Percentiles rank a stretch among this genome's conserved stretches.
Evolutionary conservation across 2,329 filamentous ascomycete genomes (phyloP).

Genomic region (Purpureocillium takamizusanense): DNA sequence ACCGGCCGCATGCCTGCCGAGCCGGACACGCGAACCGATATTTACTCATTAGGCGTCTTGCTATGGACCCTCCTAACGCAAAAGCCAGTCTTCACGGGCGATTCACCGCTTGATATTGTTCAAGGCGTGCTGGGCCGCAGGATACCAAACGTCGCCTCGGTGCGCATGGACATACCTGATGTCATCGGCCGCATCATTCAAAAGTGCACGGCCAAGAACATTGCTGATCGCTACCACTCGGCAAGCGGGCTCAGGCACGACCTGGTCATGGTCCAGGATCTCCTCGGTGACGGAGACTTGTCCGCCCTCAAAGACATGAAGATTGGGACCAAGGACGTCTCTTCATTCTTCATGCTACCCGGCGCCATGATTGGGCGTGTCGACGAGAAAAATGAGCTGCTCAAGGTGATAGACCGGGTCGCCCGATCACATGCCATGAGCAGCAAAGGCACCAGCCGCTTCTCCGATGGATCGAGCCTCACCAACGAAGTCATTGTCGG

Average conservation of each 20-base stretch:
- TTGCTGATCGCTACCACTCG: conserved; percentile 82
- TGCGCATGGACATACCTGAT: conserved; percentile 77
- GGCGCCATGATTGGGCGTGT: conserved; percentile 72
- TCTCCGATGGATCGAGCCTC: conserved; percentile 45
- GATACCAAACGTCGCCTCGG: conserved; percentile 65
- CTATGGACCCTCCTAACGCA: conserved; percentile 83
- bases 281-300: conserved; percentile 67
- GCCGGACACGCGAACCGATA: conserved; percentile 85
- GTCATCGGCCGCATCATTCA: conserved; percentile 75
- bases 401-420: conserved; percentile 69
- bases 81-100: conserved; percentile 69
- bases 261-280: conserved; percentile 61
- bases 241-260: conserved; percentile 80
- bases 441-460: conserved; percentile 32
- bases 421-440: conserved; percentile 52
- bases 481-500: conserved; percentile 38
- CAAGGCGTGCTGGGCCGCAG: conserved; percentile 77
- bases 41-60: conserved; percentile 82
- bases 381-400: conserved; percentile 59
- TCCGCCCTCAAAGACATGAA: conserved; percentile 63
- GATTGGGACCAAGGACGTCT: conserved; percentile 77
- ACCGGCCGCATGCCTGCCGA: conserved; percentile 88
- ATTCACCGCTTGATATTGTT: conserved; percentile 79
- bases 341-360: conserved; percentile 85
- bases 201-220: conserved; percentile 85